A percentile compares a stretch with the other conserved stretches of the same genome.
Conservation (phyloP, 139 green algal genomes). For the Spirogloea muscicola region DNA sequence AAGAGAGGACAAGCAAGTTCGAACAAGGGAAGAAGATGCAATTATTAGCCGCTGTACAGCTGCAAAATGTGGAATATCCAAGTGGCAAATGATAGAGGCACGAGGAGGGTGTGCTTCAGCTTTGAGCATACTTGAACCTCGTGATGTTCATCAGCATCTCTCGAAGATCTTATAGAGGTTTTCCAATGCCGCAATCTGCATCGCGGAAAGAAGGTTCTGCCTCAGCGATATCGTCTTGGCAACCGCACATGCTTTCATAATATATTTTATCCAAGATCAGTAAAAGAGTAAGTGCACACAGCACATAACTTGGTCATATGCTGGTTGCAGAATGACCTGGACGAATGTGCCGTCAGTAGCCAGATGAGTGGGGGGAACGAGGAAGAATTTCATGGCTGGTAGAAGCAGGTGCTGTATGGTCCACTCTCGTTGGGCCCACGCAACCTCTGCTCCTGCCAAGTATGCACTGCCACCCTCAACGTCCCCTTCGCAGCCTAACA, state of each 20-base stretch:
- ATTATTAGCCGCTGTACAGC: too few relatives aligned
- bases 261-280: slow-evolving; percentile 28
- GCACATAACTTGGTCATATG: not conserved
- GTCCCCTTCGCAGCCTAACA: too few relatives aligned
- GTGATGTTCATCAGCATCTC: slow-evolving; percentile 60
- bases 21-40: too few relatives aligned
- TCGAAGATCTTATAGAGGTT: slow-evolving; percentile 89
- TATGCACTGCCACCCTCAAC: not conserved
- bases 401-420: slow-evolving; percentile 48
- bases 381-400: slow-evolving; percentile 41
- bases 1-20: too few relatives aligned
- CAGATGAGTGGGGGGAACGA: slow-evolving; percentile 35
- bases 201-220: slow-evolving; percentile 12
- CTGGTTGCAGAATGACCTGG: slow-evolving; percentile 14
- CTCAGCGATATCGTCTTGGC: too few relatives aligned
- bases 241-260: slow-evolving; percentile 1
- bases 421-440: slow-evolving; percentile 40
- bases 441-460: not conserved
- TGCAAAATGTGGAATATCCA: too few relatives aligned
- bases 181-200: slow-evolving; percentile 81
- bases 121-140: too few relatives aligned
- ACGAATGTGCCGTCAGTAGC: slow-evolving; percentile 31
- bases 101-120: too few relatives aligned
- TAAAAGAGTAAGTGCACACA: not conserved
- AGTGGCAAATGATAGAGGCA: too few relatives aligned